These are phyloP conservation scores for Pisolithus albus DNA, from an alignment of 768 basidiomycete species.

Conservation along the genomic window DNA sequence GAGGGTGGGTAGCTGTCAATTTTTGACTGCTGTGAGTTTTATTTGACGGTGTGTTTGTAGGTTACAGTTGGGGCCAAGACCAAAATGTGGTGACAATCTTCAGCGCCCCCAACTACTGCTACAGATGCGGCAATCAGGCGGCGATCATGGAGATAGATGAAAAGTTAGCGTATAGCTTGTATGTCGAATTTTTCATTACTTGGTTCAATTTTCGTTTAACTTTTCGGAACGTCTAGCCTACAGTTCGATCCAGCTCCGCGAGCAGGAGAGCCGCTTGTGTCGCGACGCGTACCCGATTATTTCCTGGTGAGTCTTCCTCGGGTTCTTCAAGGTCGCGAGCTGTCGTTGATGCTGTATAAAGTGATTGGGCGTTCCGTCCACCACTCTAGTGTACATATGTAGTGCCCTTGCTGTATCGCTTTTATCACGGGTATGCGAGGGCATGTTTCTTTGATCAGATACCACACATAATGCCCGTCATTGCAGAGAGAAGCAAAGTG, in stretches of 20 bases:
- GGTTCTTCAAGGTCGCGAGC: background rate
- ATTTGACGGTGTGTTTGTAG: conserved; percentile 28
- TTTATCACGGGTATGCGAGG: conserved; percentile 7
- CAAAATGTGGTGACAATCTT: conserved; percentile 99
- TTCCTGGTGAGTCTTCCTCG: conserved; percentile 60
- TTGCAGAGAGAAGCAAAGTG: no score
- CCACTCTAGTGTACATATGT: conserved; percentile 20
- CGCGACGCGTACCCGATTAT: conserved; percentile 90
- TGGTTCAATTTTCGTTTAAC: background rate
- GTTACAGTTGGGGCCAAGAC: conserved; percentile 98
- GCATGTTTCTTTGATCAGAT: no score
- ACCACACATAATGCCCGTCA: background rate
- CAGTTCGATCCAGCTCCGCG: conserved; percentile 99
- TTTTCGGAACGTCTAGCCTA: conserved; percentile 49
- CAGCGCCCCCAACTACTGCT: conserved; percentile 99
- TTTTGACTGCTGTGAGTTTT: background rate
- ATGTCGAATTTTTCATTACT: conserved; percentile 26
- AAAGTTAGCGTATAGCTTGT: conserved; percentile 94
- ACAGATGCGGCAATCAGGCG: conserved; percentile 98
- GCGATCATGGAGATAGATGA: conserved; percentile 99
- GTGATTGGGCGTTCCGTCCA: conserved; percentile 12
- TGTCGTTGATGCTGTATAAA: conserved; percentile 4
- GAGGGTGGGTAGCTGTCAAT: conserved; percentile 56
- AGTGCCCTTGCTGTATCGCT: conserved; percentile 16
- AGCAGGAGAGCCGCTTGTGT: conserved; percentile 97